Conservation (phyloP, 2,329 filamentous ascomycete species). For the Penicillium expansum region DNA sequence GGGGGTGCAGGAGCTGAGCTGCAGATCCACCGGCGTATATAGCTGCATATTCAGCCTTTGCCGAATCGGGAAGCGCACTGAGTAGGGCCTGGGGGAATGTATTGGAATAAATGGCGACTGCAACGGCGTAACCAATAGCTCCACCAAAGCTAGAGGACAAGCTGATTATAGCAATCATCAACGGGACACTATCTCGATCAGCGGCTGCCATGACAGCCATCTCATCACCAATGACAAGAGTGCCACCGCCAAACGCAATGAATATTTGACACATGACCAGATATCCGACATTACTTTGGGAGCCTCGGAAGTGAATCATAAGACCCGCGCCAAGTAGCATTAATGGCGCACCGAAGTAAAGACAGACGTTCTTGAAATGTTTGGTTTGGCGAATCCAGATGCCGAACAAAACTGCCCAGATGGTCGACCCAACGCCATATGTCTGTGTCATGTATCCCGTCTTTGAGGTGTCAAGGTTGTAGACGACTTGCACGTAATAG, state of each 20-base stretch:
- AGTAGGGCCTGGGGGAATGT: neutral
- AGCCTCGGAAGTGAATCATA: neutral
- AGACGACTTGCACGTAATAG: neutral
- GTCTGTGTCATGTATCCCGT: neutral
- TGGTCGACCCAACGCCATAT: neutral
- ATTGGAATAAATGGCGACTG: neutral
- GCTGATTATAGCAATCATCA: neutral
- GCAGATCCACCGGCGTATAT: neutral
- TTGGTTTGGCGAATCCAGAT: neutral
- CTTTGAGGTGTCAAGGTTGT: neutral
- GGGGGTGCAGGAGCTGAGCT: neutral
- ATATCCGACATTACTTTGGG: neutral
- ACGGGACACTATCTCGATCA: neutral
- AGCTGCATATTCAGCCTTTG: neutral
- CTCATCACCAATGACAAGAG: neutral
- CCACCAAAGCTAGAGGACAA: neutral
- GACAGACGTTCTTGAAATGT: neutral
- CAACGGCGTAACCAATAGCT: neutral
- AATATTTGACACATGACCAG: neutral
- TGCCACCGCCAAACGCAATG: neutral
- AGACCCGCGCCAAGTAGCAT: neutral
- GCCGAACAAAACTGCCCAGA: neutral
- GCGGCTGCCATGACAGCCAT: neutral
- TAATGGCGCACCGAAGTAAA: neutral
- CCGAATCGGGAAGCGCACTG: neutral